Percentiles rank a stretch among this genome's conserved stretches.
Conservation (phyloP, 2,329 filamentous ascomycete genomes). For the Fusarium globosum region DNA sequence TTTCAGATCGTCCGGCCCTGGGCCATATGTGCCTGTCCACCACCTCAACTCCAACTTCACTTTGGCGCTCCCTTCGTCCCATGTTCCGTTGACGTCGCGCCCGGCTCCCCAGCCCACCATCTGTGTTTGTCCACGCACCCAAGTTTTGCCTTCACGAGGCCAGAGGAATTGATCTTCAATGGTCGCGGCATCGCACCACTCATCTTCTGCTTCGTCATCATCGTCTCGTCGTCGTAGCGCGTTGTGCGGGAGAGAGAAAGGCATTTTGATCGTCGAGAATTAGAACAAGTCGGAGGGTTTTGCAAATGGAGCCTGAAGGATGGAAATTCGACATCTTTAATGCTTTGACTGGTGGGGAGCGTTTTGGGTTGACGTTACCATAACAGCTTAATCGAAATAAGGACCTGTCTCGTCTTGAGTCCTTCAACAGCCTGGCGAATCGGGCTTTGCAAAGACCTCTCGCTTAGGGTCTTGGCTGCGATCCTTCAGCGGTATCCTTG, state of each 20-base stretch:
- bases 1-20: neutral
- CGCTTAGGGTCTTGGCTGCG: neutral
- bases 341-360: neutral
- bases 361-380: neutral
- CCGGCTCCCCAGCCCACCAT: conserved; percentile 3
- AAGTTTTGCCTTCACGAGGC: neutral
- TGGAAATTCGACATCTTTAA: neutral
- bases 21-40: neutral
- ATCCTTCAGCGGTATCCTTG: neutral
- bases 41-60: neutral
- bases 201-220: neutral
- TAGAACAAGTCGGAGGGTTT: neutral
- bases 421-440: neutral
- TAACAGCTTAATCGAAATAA: conserved; percentile 12
- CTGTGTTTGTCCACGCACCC: neutral
- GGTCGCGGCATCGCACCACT: neutral
- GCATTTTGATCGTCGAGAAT: neutral
- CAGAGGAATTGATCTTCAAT: neutral
- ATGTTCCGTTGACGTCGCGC: neutral
- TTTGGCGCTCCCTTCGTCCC: neutral
- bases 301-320: neutral
- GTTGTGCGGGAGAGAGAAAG: neutral
- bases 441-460: neutral
- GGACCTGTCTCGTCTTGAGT: conserved; percentile 4
- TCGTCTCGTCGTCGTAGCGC: neutral